Evolutionary conservation across 108 stramenopile genomes (phyloP), one percentile per base, ranked within the genome.

Genomic region (Fistulifera solaris): DNA sequence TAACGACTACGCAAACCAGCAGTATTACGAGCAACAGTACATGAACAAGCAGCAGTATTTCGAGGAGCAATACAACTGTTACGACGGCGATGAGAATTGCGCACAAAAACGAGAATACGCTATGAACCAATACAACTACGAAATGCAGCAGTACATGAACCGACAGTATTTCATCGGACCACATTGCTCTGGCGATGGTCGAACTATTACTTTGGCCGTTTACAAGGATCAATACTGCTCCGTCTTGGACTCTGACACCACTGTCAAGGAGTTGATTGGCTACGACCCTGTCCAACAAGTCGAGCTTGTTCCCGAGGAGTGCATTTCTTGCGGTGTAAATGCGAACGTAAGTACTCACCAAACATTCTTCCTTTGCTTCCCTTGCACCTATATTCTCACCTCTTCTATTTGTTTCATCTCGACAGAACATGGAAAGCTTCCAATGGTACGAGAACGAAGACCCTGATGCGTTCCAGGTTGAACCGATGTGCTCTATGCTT

Each of bases 201-300:
- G 62, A 58, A 76, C 76, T 56, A 76, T 93, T 48, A 71, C 69
- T 13, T 61, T 93, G 17, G 86, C 81, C 25, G 73, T 88, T 16
- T 93, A 68, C 63, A 56, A 71, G 22, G 90, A 93, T 53, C 71
- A 88, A 44, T 48, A 82, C 51, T 93, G 90, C 58, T 77, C 73
- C 59, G 70, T 84, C 48, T 72, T 69, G 1, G 59, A 70, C 8
- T 40, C 56, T n/a, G 26, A 54, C 13, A 42, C 63, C 15, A 61
- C 71, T 18, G 19, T 72, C n/a, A 43, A 54, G 18, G 49, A 65
- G 40, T 56, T 75, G 47, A 49, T 72, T 24, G 76, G 81, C 27
- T 69, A 65, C 44, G 38, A 72, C 25, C 54, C 53, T 23, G 49
- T 58, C 38, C 55, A 60, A 25, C 53, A 51, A 40, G 59, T 59